phyloP scores from a whole-genome alignment of 441 rosid genomes.

The Pelargonium fulgidum region DNA sequence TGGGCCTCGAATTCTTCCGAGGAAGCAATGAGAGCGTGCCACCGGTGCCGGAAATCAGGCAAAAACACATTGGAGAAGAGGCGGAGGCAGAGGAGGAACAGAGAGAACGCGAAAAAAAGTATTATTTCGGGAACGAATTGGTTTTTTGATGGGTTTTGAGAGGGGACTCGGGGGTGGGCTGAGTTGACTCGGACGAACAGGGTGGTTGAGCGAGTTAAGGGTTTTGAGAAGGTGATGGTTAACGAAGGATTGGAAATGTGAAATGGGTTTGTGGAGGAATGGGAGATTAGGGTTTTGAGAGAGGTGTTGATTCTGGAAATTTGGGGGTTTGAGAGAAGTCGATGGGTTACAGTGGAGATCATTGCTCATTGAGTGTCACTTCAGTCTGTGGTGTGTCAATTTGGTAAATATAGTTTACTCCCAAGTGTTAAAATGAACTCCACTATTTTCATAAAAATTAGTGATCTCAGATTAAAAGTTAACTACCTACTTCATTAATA shows the following conservation, averaged over 20 bases:
- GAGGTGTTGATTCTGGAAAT: background rate
- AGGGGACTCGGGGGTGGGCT: background rate
- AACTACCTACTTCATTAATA: no score
- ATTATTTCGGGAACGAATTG: conserved; percentile 5
- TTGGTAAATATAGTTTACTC: no score
- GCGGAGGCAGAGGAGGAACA: conserved; percentile 15
- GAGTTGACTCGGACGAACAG: conserved; percentile 14
- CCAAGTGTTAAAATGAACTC: no score
- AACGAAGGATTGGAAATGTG: background rate
- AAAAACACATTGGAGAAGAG: conserved; percentile 17
- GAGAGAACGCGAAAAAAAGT: conserved; percentile 11
- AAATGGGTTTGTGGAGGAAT: background rate
- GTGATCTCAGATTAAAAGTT: no score
- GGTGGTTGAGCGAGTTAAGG: conserved; percentile 10
- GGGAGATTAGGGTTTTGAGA: background rate
- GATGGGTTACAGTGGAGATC: background rate
- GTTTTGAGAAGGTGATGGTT: background rate
- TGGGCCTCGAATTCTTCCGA: conserved; percentile 22
- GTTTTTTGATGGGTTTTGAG: conserved; percentile 7
- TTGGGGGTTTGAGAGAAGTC: background rate
- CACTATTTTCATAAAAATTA: no score
- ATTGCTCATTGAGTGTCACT: background rate
- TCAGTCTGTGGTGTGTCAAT: no score
- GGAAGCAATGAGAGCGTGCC: conserved; percentile 24
- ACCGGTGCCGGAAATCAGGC: conserved; percentile 23